Conservation (phyloP, 176 grass and related monocot species). For the Oryza nivara region DNA sequence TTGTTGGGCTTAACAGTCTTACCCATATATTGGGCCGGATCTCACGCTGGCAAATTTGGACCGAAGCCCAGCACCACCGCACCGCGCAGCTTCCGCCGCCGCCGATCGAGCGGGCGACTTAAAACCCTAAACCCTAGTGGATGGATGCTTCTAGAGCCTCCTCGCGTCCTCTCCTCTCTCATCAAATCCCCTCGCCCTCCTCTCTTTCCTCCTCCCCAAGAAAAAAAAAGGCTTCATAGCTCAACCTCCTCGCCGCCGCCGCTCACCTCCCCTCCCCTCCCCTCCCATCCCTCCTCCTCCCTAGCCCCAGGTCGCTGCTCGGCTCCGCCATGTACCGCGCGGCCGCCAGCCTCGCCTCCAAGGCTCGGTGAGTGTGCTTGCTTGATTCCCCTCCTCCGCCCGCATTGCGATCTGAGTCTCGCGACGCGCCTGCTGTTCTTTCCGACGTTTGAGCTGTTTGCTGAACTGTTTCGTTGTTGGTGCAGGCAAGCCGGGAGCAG, state of each 20-base stretch:
- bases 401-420: slow-evolving; percentile 21
- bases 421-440: background rate
- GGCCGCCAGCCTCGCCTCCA: slow-evolving; percentile 70
- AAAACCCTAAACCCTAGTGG: slow-evolving; percentile 86
- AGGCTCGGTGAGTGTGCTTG: slow-evolving; percentile 60
- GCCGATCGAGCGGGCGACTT: background rate
- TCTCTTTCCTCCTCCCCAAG: slow-evolving; percentile 42
- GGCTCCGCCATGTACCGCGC: slow-evolving; percentile 66
- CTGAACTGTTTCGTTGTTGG: slow-evolving; percentile 15
- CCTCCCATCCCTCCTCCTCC: background rate
- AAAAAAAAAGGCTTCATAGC: background rate
- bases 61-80: too few species aligned
- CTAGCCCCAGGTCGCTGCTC: background rate
- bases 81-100: too few species aligned
- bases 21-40: background rate
- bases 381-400: too few species aligned
- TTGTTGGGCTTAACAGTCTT: too few species aligned
- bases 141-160: slow-evolving; percentile 76
- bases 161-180: slow-evolving; percentile 28
- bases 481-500: slow-evolving; percentile 70
- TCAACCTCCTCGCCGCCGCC: background rate
- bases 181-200: slow-evolving; percentile 40
- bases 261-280: background rate
- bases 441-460: background rate
- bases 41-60: background rate